Evolutionary conservation across 2,329 filamentous ascomycete genomes (phyloP), one percentile per base, ranked within the genome.

Genomic region (Colletotrichum gloeosporioides): DNA sequence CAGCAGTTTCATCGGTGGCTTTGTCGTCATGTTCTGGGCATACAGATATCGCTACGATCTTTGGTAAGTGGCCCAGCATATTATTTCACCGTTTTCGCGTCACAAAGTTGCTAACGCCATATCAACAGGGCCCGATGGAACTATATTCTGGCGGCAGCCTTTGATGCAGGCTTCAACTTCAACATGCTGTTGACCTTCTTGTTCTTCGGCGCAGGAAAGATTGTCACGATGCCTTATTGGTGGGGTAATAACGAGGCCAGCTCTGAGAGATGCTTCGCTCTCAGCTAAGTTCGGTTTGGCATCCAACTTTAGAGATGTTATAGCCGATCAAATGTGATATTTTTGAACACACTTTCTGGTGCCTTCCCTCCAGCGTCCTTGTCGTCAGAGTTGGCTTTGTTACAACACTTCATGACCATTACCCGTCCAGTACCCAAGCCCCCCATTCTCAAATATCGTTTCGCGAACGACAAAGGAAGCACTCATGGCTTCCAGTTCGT

Each of bases 161-260:
- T 92, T 78, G 91, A 93, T 81, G 90, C 91, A 0, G 91, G 90
- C 0, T 93, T 91, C 80, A 93, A 93, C 80, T 83, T 92, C 25
- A 91, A 92, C 77, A 87, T 92, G 87, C 78, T 93, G 76, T 83
- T 92, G 22, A 88, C 92, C n/a, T 93, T 92, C 80, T 80, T 92
- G 74, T 89, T 89, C 76, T 91, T 92, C 78, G 89, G 90, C 2
- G 88, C 88, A 8, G 73, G 73, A 5, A 92, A 89, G 83, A 85
- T 90, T 36, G 83, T 92, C 9, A 85, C 82, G 18, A 92, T 92
- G 91, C 90, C 90, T n/a, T 81, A 90, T 76, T 93, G 91, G 91
- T 93, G 91, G 90, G 91, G 91, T 0, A 93, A 93, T 78, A 88
- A 91, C 78, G 86, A 82, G 39, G 83, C 86, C 18, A 90, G 84